Evolutionary conservation across 176 grass and related monocot genomes (phyloP).

Genomic region (Triticum timopheevii): DNA sequence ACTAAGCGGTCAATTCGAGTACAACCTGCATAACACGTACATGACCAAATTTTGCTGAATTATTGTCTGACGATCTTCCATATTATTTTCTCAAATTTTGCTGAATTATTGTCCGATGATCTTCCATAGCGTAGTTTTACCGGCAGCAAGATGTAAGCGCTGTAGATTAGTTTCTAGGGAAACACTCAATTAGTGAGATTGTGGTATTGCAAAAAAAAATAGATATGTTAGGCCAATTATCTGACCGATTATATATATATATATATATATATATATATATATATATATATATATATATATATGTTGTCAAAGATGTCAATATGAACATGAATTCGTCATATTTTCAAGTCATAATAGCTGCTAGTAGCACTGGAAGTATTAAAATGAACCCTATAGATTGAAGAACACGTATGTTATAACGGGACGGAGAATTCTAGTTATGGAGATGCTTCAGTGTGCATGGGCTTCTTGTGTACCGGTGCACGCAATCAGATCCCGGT

Average conservation of each 20-base stretch:
- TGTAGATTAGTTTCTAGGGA: neutral
- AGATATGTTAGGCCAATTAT: neutral
- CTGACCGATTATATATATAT: neutral
- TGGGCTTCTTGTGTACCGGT: too few species aligned
- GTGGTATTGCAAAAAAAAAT: neutral
- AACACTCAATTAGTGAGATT: neutral
- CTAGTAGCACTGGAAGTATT: neutral
- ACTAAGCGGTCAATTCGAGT: neutral
- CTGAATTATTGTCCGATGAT: neutral
- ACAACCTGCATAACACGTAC: neutral
- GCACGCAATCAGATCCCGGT: too few species aligned
- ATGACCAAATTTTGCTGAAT: neutral
- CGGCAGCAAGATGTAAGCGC: neutral
- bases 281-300: too few species aligned
- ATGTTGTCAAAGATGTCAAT: neutral
- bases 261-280: too few species aligned
- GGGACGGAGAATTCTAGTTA: too few species aligned
- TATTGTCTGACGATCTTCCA: neutral
- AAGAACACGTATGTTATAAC: too few species aligned
- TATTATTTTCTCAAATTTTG: neutral
- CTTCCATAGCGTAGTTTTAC: neutral
- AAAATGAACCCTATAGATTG: too few species aligned
- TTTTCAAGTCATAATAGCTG: neutral
- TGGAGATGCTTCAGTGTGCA: too few species aligned
- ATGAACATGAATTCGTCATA: neutral